These are phyloP conservation scores for Tulasnella sp. DNA, from an alignment of 768 basidiomycete genomes.

Conservation along the genomic window DNA sequence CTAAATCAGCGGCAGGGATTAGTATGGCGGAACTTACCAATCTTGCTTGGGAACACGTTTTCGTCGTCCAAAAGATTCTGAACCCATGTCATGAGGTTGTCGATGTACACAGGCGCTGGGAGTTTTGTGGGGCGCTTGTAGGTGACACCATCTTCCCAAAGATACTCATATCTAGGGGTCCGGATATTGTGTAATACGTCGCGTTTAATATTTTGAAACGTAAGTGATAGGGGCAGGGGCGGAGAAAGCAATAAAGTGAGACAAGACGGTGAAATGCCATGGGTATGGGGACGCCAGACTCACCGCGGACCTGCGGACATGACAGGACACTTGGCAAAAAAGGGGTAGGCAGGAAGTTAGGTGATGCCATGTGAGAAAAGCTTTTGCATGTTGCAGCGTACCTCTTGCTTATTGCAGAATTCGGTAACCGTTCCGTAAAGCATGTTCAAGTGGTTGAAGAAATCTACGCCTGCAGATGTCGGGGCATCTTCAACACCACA, in stretches of 20 bases:
- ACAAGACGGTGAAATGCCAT: background rate
- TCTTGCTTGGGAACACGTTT: conserved; percentile 87
- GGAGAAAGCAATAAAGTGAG: background rate
- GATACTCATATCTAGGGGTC: conserved; percentile 74
- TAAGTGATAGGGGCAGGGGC: background rate
- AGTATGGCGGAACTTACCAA: conserved; percentile 52
- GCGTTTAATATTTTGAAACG: background rate
- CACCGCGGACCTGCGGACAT: conserved; percentile 95
- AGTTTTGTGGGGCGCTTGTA: conserved; percentile 90
- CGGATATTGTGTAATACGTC: background rate
- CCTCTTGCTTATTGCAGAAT: conserved; percentile 93
- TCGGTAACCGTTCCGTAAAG: conserved; percentile 97
- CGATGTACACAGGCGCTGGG: conserved; percentile 94
- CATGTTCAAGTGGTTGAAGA: conserved; percentile 99
- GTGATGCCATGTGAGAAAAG: background rate
- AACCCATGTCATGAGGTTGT: conserved; percentile 98
- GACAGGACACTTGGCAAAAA: conserved; percentile 71
- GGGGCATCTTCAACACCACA: background rate
- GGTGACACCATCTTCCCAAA: conserved; percentile 87
- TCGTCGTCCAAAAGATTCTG: conserved; percentile 92
- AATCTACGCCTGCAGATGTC: conserved; percentile 76
- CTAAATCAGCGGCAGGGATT: background rate
- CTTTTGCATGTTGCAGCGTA: conserved; percentile 39
- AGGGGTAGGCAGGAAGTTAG: background rate
- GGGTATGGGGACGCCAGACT: conserved; percentile 34